Conservation (phyloP, 768 basidiomycete genomes). For the Phanerodontia chrysosporium region DNA sequence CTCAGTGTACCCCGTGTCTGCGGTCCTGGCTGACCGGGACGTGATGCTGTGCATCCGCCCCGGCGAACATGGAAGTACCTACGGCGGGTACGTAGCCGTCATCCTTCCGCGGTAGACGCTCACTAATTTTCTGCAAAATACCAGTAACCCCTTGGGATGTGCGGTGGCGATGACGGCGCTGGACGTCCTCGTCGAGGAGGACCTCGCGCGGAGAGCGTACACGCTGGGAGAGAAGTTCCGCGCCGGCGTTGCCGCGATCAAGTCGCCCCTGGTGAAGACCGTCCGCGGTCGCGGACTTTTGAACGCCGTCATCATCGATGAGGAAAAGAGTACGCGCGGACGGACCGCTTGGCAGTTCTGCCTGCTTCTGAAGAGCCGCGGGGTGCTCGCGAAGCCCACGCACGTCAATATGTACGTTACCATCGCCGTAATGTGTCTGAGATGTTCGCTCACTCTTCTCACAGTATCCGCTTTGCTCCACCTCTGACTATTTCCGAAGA, state of each 20-base stretch:
- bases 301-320: slow-evolving; percentile 93
- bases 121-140: not conserved
- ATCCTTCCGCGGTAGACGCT: not conserved
- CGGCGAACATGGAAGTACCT: slow-evolving; percentile 95
- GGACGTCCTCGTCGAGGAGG: slow-evolving; percentile 85
- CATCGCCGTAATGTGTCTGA: not conserved
- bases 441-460: slow-evolving; percentile 2
- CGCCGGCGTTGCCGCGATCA: slow-evolving; percentile 48
- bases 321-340: slow-evolving; percentile 68
- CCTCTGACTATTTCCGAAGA: slow-evolving; percentile 92
- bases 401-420: slow-evolving; percentile 83
- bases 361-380: slow-evolving; percentile 84
- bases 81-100: slow-evolving; percentile 69
- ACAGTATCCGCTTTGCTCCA: slow-evolving; percentile 92
- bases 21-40: slow-evolving; percentile 86
- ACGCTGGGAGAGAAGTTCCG: slow-evolving; percentile 82
- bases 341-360: slow-evolving; percentile 96
- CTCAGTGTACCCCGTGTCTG: slow-evolving; percentile 92
- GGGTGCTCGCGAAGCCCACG: slow-evolving; percentile 93
- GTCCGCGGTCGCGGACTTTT: slow-evolving; percentile 87
- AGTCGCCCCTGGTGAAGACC: slow-evolving; percentile 65
- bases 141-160: slow-evolving; percentile 93
- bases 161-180: slow-evolving; percentile 95
- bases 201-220: slow-evolving; percentile 76
- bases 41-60: slow-evolving; percentile 95